Conservation (phyloP, 345 rosid genomes). For the Heritiera fomes region DNA sequence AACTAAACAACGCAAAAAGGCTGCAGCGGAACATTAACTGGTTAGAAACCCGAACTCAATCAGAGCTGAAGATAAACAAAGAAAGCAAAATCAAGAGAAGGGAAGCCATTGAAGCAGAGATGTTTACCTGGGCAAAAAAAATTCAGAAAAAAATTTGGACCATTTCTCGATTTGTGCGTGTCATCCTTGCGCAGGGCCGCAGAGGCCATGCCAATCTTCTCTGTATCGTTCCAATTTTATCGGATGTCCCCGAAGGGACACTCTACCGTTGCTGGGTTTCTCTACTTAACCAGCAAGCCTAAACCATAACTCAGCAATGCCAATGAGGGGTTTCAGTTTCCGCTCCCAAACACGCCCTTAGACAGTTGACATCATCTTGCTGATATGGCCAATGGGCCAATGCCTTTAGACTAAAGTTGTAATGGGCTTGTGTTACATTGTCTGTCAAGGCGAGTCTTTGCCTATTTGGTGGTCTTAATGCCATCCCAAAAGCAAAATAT, state of each 20-base stretch:
- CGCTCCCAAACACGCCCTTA: neutral
- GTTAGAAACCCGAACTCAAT: neutral
- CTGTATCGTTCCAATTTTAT: slow-evolving; percentile 23
- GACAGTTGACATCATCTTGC: neutral
- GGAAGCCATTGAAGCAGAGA: neutral
- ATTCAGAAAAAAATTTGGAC: neutral
- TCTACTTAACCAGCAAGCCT: neutral
- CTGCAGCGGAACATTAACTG: neutral
- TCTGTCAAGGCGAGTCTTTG: neutral
- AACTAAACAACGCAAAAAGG: neutral
- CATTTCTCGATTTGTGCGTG: neutral
- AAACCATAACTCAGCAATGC: accelerated
- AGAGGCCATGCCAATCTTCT: slow-evolving; percentile 9
- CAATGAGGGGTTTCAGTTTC: neutral
- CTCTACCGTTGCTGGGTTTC: accelerated
- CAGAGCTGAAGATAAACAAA: neutral
- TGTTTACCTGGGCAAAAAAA: neutral
- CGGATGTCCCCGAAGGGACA: slow-evolving; percentile 16
- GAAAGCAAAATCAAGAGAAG: neutral
- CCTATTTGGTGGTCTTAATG: too few relatives aligned
- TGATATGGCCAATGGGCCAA: neutral
- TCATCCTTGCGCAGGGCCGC: neutral
- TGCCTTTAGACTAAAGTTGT: neutral
- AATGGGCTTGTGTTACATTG: neutral
- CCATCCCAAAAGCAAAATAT: too few relatives aligned